Evolutionary conservation across 2,329 filamentous ascomycete genomes (phyloP), one percentile per base, ranked within the genome.

Genomic region (Penicillium sp.): DNA sequence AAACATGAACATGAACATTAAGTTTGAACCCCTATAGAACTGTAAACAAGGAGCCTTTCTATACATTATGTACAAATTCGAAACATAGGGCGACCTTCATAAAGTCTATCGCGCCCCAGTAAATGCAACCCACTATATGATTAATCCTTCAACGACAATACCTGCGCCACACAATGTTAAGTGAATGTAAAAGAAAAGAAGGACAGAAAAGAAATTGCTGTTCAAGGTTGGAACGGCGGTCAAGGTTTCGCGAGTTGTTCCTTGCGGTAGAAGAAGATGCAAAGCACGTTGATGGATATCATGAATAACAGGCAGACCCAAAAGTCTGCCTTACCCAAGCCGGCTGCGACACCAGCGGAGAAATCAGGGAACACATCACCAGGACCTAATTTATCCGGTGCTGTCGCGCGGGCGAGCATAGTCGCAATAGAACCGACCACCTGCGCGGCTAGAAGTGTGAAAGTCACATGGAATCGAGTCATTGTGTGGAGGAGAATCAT

Each of bases 401-500:
- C 84, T 48, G 81, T 82, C 11, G 82, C 85, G 55, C 86, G 72
- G 2, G 84, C 86, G 22, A 84, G 77, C 46, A 89, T 88, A 1
- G 86, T 89, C 5, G 82, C 84, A 14, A 84, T 72, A 7, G 82
- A 83, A 22, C 86, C 86, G 24, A 89, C 68, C 8, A 87, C 80
- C 70, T 89, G 86, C 2, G 85, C 84, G 3, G 67, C 72, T 44
- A 86, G 78, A 22, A 89, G 75, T 0, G 85, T 83, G 60, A 85
- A 86, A 51, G 82, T 79, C 58, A 88, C 85, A 67, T 89, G 86
- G 64, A 87, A 79, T 26, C 86, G 77, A 0, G 86, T 88, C 61
- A 87, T 71, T 1, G 86, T 88, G 66, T 87, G 84, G 37, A 89
- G 73, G 13, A 89, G 77, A 52, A 89, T 84, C 84, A 88, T 88